Evolutionary conservation across 1,139 yeast species (phyloP), one percentile per base, ranked within the genome.

Genomic region (Komagataea norvegica): DNA sequence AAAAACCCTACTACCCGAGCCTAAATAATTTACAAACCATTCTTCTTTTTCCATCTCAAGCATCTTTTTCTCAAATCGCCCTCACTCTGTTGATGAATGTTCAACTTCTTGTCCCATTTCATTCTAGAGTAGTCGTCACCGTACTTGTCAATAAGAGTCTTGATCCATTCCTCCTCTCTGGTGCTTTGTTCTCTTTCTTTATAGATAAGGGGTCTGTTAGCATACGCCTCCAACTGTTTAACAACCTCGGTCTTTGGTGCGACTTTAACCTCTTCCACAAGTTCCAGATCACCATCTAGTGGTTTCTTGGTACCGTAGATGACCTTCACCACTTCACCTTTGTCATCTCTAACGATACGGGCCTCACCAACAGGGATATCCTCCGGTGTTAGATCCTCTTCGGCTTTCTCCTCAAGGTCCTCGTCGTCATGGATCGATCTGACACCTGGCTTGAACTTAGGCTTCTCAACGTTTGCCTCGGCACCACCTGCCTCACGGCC

Each of bases 71-170:
- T 80, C 54, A 89, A 65, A 52, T 87, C 94, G 21, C 95, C 94
- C n/a, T 79, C 80, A 46, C 86, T 72, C 57, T 85, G 89, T 63
- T 88, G 96, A 61, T 74, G 76, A 3, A 83, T 72, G 58, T 91
- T 91, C 46, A 89, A 68, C 59, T 83, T 84, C 64, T 74, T 77
- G 59, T 91, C 98, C 84, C 95, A 83, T 58, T 79, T 82, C 97
- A 93, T 91, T 53, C 79, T 84, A 36, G 75, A 81, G 57, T 79
- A 88, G 59, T 91, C 82, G 46, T 88, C 94, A 15, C 96, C 96
- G 57, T 91, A 78, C 60, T 86, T 87, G 22, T 74, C 76, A 43
- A 79, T 72, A 36, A 91, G 67, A 18, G 63, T 62, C 37, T 62
- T 63, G 31, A 87, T 62, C 95, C 96, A 87, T 27, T 73, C 83